Percentiles rank a stretch among this genome's conserved stretches.
Evolutionary conservation across 2,329 filamentous ascomycete species (phyloP).

Genomic region (Lanzia echinophila): DNA sequence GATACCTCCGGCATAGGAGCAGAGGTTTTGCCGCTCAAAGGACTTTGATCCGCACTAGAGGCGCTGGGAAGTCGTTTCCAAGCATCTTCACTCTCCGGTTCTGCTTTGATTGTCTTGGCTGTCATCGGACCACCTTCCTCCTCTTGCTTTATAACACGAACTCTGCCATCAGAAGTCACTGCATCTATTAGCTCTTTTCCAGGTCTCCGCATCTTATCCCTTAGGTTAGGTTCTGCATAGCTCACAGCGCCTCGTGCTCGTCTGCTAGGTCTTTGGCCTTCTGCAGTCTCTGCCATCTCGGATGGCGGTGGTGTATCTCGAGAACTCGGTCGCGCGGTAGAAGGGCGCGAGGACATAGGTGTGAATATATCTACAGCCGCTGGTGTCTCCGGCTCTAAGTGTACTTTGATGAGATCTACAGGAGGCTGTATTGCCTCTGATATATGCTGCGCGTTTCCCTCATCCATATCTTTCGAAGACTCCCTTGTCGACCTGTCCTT

Average conservation of each 20-base stretch:
- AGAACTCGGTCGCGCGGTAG: slow-evolving; percentile 24
- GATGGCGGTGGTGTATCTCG: slow-evolving; percentile 54
- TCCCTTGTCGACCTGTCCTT: slow-evolving; percentile 20
- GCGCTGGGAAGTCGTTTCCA: slow-evolving; percentile 27
- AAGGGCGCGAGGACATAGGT: slow-evolving; percentile 44
- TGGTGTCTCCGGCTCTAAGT: slow-evolving; percentile 31
- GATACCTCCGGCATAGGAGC: slow-evolving; percentile 17
- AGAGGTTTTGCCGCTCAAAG: slow-evolving; percentile 23
- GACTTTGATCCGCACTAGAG: slow-evolving; percentile 26
- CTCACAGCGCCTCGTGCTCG: slow-evolving; percentile 63
- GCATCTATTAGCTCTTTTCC: slow-evolving; percentile 71
- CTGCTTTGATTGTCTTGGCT: slow-evolving; percentile 22
- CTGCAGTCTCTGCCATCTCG: slow-evolving; percentile 48
- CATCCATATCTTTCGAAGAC: background rate
- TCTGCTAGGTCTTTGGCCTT: slow-evolving; percentile 58
- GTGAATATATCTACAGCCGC: slow-evolving; percentile 38
- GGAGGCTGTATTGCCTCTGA: background rate
- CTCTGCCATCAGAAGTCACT: slow-evolving; percentile 57
- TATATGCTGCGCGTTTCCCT: background rate
- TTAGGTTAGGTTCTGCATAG: slow-evolving; percentile 75
- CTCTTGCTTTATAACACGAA: slow-evolving; percentile 19
- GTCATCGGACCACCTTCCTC: slow-evolving; percentile 13
- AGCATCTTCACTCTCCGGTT: slow-evolving; percentile 25
- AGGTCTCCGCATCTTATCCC: slow-evolving; percentile 77
- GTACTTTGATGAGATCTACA: slow-evolving; percentile 28